These are phyloP conservation scores for Botrytis squamosa DNA, from an alignment of 2,329 filamentous ascomycete genomes.

Conservation along the genomic window DNA sequence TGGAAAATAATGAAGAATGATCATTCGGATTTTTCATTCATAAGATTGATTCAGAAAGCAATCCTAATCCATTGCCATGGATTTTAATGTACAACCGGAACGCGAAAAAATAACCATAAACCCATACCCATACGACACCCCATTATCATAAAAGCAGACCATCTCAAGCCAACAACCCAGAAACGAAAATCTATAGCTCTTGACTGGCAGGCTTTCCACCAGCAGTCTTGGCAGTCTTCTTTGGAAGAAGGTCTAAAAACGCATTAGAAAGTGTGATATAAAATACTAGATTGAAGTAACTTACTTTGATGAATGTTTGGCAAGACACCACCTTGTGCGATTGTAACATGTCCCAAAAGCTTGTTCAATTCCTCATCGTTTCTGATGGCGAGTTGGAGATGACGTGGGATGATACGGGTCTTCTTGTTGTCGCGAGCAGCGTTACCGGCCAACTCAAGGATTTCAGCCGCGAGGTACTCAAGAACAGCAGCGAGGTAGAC, in stretches of 20 bases:
- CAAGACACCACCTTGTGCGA: conserved; percentile 94
- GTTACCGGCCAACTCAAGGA: conserved; percentile 97
- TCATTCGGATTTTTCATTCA: conserved; percentile 36
- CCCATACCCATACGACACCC: conserved; percentile 71
- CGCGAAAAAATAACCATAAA: conserved; percentile 65
- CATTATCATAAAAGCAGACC: conserved; percentile 67
- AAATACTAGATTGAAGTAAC: conserved; percentile 42
- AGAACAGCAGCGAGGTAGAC: conserved; percentile 97
- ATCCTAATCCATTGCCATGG: conserved; percentile 52
- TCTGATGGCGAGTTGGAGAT: conserved; percentile 97
- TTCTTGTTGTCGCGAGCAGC: conserved; percentile 99
- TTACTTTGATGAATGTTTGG: conserved; percentile 97
- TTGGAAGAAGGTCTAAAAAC: conserved; percentile 85
- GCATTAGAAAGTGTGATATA: conserved; percentile 30
- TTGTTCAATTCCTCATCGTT: conserved; percentile 99
- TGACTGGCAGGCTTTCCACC: conserved; percentile 88
- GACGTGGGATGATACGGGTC: conserved; percentile 99
- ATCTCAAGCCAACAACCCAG: conserved; percentile 54
- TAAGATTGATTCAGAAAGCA: conserved; percentile 40
- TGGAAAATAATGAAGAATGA: conserved; percentile 16
- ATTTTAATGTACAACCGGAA: conserved; percentile 71
- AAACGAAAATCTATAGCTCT: conserved; percentile 75
- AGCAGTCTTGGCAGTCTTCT: conserved; percentile 86
- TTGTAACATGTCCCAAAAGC: conserved; percentile 92
- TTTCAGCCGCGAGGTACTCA: conserved; percentile 97